Evolutionary conservation across 257 asterid species (phyloP).

Genomic region (Gentiana macrophylla): DNA sequence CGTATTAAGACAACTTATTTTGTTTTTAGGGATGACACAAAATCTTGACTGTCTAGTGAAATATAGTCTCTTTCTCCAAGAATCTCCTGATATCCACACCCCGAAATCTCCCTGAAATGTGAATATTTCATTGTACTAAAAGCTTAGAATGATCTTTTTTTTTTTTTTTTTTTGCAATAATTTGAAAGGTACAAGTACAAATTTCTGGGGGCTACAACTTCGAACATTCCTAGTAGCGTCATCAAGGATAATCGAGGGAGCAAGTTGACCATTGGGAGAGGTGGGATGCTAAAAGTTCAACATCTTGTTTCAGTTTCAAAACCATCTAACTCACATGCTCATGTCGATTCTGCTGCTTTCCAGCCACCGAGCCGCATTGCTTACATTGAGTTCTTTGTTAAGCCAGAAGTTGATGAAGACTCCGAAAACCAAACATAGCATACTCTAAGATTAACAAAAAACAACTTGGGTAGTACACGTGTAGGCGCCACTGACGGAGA

Average conservation of each 20-base stretch:
- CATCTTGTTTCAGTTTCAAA: conserved; percentile 73
- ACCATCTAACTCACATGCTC: conserved; percentile 41
- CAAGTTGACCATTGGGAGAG: conserved; percentile 84
- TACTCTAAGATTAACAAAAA: no score
- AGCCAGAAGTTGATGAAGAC: conserved; percentile 79
- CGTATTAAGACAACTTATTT: no score
- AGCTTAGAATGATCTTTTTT: conserved; percentile 8
- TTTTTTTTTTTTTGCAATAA: neutral
- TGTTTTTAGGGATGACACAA: no score
- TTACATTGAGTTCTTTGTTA: conserved; percentile 84
- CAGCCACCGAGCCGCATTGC: conserved; percentile 97
- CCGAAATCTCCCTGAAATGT: no score
- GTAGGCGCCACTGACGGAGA: no score
- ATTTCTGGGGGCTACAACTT: conserved; percentile 83
- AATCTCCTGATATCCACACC: no score
- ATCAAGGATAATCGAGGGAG: conserved; percentile 85
- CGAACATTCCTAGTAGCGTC: conserved; percentile 79
- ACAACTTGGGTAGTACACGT: no score
- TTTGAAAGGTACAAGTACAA: conserved; percentile 78
- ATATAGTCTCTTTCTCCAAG: no score
- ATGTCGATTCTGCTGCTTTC: conserved; percentile 48
- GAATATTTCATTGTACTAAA: neutral
- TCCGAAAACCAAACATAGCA: conserved; percentile 17
- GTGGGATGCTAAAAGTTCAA: conserved; percentile 91
- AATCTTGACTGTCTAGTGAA: no score